Conservation (phyloP, 2,329 filamentous ascomycete genomes). For the Sordariomycetes sp. region DNA sequence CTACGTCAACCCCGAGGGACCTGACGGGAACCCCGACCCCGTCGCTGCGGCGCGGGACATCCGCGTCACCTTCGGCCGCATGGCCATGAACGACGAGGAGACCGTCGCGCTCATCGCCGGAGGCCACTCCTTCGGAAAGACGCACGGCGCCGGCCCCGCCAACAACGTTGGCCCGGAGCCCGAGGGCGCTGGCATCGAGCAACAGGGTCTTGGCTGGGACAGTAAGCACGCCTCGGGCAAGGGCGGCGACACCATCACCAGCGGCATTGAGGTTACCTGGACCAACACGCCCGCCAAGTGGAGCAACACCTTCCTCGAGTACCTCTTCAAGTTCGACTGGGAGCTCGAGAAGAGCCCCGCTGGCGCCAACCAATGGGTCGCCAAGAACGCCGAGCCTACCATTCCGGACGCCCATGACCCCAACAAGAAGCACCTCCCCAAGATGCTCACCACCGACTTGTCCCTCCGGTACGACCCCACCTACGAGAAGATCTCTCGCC, state of each 20-base stretch:
- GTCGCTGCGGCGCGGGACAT: conserved; percentile 61
- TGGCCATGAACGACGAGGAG: conserved; percentile 79
- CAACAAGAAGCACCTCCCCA: conserved; percentile 62
- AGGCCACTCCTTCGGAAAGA: conserved; percentile 73
- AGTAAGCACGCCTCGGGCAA: conserved; percentile 56
- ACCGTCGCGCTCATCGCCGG: conserved; percentile 71
- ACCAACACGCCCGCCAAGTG: conserved; percentile 66
- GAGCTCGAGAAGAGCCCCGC: conserved; percentile 65
- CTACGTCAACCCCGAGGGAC: conserved; percentile 74
- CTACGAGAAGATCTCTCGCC: conserved; percentile 67
- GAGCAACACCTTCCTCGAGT: conserved; percentile 65
- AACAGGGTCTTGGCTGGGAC: conserved; percentile 63
- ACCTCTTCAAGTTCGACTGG: conserved; percentile 72
- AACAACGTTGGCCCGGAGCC: conserved; percentile 59
- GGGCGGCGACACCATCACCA: conserved; percentile 64
- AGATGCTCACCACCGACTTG: conserved; percentile 68
- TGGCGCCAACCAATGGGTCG: conserved; percentile 68
- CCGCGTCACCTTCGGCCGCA: conserved; percentile 62
- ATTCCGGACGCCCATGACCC: conserved; percentile 63
- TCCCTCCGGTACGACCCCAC: conserved; percentile 59
- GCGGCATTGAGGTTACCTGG: conserved; percentile 71
- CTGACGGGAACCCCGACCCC: conserved; percentile 61
- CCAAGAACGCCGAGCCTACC: conserved; percentile 54
- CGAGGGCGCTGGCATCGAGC: conserved; percentile 49
- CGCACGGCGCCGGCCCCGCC: conserved; percentile 58